Evolutionary conservation across 257 asterid species (phyloP).

Genomic region (Verbena officinalis): DNA sequence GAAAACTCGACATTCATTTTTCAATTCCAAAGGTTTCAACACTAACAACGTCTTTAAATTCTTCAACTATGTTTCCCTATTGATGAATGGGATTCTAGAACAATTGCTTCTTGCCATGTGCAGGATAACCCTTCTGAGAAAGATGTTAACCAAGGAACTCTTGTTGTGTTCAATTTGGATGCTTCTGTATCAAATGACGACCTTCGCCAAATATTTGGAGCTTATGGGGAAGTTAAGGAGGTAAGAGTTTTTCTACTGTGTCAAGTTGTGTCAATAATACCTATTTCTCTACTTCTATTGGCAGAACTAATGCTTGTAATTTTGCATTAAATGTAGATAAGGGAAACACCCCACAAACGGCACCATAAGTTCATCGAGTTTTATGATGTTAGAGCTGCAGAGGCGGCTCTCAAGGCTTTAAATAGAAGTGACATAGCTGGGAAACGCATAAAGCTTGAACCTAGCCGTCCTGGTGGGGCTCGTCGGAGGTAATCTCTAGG

Average conservation of each 20-base stretch:
- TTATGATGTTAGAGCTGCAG: slow-evolving; percentile 95
- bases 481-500: slow-evolving; percentile 68
- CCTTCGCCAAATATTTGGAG: slow-evolving; percentile 90
- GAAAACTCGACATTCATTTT: slow-evolving; percentile 95
- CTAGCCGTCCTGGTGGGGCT: slow-evolving; percentile 97
- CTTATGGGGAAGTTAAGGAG: slow-evolving; percentile 98
- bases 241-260: slow-evolving; percentile 36
- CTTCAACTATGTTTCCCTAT: not conserved
- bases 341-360: slow-evolving; percentile 94
- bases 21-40: slow-evolving; percentile 90
- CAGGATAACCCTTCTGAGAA: slow-evolving; percentile 98
- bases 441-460: slow-evolving; percentile 93
- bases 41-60: not conserved
- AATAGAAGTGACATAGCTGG: slow-evolving; percentile 92
- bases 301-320: slow-evolving; percentile 29
- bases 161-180: slow-evolving; percentile 94
- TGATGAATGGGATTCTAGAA: slow-evolving; percentile 7
- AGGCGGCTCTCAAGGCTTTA: slow-evolving; percentile 91
- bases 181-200: slow-evolving; percentile 93
- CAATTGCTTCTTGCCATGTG: slow-evolving; percentile 24
- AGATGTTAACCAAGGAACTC: slow-evolving; percentile 94
- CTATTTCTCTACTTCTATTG: not conserved
- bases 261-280: slow-evolving; percentile 1
- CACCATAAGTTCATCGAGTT: slow-evolving; percentile 97
- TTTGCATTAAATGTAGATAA: slow-evolving; percentile 56